Evolutionary conservation across 148 eudicot genomes (phyloP).

Genomic region (Limonium bicolor): DNA sequence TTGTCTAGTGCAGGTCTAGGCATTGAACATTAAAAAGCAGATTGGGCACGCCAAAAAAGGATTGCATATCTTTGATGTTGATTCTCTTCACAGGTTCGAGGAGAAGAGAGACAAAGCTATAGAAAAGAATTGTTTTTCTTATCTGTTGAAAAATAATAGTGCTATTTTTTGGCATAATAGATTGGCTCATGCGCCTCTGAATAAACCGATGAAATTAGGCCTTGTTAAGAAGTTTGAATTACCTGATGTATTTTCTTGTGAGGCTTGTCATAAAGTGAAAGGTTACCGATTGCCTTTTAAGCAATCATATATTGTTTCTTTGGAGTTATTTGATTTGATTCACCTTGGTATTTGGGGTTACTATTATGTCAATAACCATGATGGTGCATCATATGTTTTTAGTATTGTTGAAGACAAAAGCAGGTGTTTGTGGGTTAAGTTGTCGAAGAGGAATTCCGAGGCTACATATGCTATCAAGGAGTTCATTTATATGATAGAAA

Average conservation of each 20-base stretch:
- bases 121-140: too few species aligned
- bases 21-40: not conserved
- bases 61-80: not conserved
- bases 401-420: not conserved
- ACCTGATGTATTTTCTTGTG: not conserved
- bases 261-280: not conserved
- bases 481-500: not conserved
- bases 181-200: not conserved
- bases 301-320: not conserved
- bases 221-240: not conserved
- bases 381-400: not conserved
- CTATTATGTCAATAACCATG: not conserved
- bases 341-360: not conserved
- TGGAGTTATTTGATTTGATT: not conserved
- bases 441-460: not conserved
- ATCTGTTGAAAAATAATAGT: not conserved
- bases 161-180: not conserved
- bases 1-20: not conserved
- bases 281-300: not conserved
- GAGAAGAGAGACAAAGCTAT: too few species aligned
- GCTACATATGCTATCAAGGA: not conserved
- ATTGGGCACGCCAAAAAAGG: not conserved
- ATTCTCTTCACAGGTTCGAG: not conserved
- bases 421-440: not conserved
- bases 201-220: not conserved